Conservation (phyloP, 495 filamentous ascomycete species). For the Neurospora sp. region DNA sequence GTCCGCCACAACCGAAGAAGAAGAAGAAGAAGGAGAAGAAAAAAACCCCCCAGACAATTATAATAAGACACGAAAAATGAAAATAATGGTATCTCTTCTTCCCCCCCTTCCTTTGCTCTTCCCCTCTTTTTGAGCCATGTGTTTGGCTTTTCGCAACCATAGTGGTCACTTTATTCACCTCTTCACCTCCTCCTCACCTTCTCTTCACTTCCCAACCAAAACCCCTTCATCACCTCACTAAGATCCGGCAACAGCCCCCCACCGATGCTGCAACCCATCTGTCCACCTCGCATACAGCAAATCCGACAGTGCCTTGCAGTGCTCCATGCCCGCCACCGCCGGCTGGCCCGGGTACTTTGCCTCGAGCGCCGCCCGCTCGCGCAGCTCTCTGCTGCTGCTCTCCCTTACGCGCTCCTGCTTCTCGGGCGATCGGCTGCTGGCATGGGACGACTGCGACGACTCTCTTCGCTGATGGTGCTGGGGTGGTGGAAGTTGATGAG, state of each 20-base stretch:
- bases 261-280: constrained; percentile 70
- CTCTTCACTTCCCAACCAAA: neutral
- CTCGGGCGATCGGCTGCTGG: constrained; percentile 6
- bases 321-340: constrained; percentile 70
- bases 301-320: constrained; percentile 79
- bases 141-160: neutral
- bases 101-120: neutral
- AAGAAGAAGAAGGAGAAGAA: neutral
- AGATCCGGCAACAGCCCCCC: constrained; percentile 33
- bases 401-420: constrained; percentile 5
- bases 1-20: neutral
- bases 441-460: neutral
- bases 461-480: constrained; percentile 5
- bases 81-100: neutral
- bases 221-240: neutral
- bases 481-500: constrained; percentile 5
- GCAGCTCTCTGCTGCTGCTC: constrained; percentile 21
- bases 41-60: neutral
- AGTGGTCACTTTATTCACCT: neutral
- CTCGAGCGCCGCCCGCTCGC: constrained; percentile 38
- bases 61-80: neutral
- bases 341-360: constrained; percentile 39
- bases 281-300: constrained; percentile 86
- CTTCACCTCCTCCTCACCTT: neutral
- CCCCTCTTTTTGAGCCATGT: neutral